Base-by-base conservation (phyloP, 106 monocot species). In the Alisma plantagoaquatica region DNA sequence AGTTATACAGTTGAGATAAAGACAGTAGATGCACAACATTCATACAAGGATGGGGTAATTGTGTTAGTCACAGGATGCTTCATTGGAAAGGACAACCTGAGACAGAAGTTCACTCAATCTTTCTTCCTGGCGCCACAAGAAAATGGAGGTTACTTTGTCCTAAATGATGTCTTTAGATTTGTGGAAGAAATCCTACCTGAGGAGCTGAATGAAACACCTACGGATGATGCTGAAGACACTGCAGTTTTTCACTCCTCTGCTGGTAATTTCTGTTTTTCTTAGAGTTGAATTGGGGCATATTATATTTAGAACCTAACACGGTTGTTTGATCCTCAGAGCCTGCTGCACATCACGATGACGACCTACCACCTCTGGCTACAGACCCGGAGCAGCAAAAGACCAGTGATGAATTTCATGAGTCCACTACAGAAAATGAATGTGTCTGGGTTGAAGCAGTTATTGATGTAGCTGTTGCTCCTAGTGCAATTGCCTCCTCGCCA, bases 51-150 rank as follows among this genome's bases (percentile, higher is more conserved):
- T 26, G 83, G 83, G 3, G 74, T 83, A 11, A 63, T 78, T 27
- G 70, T 83, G 33, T 48, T 77, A 15, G 74, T 83, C 1, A 71
- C 74, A 29, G 83, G 83, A 19, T 65, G 29, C 23, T 51, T 83
- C 16, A 66, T 29, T 17, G 70, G 66, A 2, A 38, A 33, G 21
- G 81, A 84, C 21, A 71, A 63, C 26, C 16, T 72, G 16, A 18
- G 42, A 8, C 33, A 61, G 27, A 77, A 65, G n/a, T 91, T 91
- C 56, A 51, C 61, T 23, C 84, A 91, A 61, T 68, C 84, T 45
- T 91, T 91, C 65, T 91, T 84, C 48, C 80, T 91, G 55, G 91
- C 91, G 24, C 91, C 80, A 4, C 80, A 84, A 44, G 84, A 80
- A 7, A 77, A 49, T 33, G 75, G 77, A 44, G 78, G 71, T 58